These are phyloP conservation scores for Tricholoma sp. DNA, from an alignment of 768 basidiomycete genomes.

Conservation along the genomic window DNA sequence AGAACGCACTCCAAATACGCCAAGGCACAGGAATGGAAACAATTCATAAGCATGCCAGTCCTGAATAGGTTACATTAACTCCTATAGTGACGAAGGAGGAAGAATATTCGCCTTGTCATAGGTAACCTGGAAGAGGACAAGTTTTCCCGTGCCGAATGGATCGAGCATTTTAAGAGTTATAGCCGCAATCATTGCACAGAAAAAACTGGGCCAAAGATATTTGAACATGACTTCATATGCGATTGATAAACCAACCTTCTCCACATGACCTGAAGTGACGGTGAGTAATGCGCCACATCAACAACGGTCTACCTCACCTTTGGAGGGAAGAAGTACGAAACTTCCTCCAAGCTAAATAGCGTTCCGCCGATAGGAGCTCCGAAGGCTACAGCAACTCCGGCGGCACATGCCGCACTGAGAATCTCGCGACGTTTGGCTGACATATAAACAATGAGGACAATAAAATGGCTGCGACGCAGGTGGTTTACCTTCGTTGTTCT, in stretches of 20 bases:
- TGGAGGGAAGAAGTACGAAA: conserved; percentile 94
- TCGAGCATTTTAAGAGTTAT: conserved; percentile 90
- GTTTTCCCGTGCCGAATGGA: conserved; percentile 92
- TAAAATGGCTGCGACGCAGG: neutral
- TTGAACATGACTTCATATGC: neutral
- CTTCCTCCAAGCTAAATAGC: conserved; percentile 91
- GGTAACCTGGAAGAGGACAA: conserved; percentile 88
- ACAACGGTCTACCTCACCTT: conserved; percentile 44
- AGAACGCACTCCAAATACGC: conserved; percentile 75
- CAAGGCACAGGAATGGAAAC: conserved; percentile 77
- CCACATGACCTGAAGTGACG: conserved; percentile 74
- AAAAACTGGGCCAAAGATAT: conserved; percentile 62
- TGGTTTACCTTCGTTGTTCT: conserved; percentile 83
- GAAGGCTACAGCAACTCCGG: conserved; percentile 96
- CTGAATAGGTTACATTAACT: conserved; percentile 27
- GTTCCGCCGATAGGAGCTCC: conserved; percentile 96
- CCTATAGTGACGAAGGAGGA: neutral
- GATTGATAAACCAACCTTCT: conserved; percentile 56
- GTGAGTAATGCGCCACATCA: conserved; percentile 1
- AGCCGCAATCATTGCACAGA: conserved; percentile 97
- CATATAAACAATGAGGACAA: neutral
- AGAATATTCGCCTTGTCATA: conserved; percentile 64
- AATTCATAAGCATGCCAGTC: conserved; percentile 95
- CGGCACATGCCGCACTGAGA: conserved; percentile 92
- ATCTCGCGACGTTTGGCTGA: conserved; percentile 91